A percentile compares a stretch with the other conserved stretches of the same genome.
Conservation (phyloP, 768 basidiomycete species). For the Pleurotus sapidus region DNA sequence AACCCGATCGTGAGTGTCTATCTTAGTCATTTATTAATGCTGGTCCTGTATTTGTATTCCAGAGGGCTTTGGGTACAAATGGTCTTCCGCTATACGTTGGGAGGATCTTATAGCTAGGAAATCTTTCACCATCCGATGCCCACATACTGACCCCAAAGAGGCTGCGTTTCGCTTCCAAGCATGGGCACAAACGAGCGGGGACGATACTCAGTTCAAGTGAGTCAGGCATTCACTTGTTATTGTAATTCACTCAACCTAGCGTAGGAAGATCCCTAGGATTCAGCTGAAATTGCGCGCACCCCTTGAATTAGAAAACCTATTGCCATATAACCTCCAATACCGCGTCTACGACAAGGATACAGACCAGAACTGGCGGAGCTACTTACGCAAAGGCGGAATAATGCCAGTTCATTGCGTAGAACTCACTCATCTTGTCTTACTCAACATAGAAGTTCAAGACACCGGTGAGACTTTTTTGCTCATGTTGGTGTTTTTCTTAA, state of each 20-base stretch:
- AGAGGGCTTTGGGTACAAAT: constrained; percentile 97
- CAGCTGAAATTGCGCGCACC: constrained; percentile 87
- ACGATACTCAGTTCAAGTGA: constrained; percentile 52
- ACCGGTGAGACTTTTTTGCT: constrained; percentile 52
- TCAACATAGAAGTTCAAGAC: constrained; percentile 91
- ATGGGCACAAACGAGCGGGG: constrained; percentile 72
- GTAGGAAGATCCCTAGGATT: constrained; percentile 82
- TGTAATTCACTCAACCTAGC: neutral
- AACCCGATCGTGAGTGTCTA: constrained; percentile 81
- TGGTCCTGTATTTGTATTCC: neutral
- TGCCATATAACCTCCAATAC: constrained; percentile 93
- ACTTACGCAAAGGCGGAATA: constrained; percentile 86
- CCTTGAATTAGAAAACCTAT: constrained; percentile 90
- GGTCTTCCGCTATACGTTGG: constrained; percentile 86
- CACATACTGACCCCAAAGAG: constrained; percentile 75
- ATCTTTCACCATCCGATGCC: constrained; percentile 79
- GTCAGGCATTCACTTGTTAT: constrained; percentile 13
- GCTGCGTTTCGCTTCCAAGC: constrained; percentile 94
- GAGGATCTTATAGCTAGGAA: constrained; percentile 76
- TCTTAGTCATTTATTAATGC: neutral
- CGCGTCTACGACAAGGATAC: constrained; percentile 96
- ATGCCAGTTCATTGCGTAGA: constrained; percentile 98
- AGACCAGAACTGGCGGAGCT: constrained; percentile 92
- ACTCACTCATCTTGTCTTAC: constrained; percentile 80
- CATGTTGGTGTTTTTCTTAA: too few species aligned